A percentile compares a stretch with the other conserved stretches of the same genome.
Evolutionary conservation across 352 stramenopile species (phyloP).

Genomic region (Globisporangium paroecandrum): DNA sequence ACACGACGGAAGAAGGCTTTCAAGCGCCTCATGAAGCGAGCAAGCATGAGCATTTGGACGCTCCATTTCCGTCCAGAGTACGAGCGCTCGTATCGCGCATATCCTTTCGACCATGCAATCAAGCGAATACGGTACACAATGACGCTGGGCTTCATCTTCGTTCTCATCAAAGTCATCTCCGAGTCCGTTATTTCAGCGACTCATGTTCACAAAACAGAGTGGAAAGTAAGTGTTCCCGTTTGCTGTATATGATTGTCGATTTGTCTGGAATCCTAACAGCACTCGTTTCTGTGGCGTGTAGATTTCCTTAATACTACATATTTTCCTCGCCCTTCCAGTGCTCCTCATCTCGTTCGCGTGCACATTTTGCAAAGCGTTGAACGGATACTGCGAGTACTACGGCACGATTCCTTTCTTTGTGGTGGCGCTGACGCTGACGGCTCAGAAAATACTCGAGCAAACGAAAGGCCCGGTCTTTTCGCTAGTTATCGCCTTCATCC

Average conservation of each 20-base stretch:
- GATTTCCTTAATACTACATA: neutral
- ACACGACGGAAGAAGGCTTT: neutral
- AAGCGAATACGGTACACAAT: neutral
- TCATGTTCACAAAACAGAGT: neutral
- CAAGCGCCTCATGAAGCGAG: neutral
- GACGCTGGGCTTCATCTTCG: neutral
- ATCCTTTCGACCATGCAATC: neutral
- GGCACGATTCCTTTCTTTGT: neutral
- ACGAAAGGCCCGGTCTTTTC: neutral
- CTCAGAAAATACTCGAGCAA: neutral
- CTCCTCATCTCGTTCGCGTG: neutral
- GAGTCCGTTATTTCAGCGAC: neutral
- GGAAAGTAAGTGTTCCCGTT: neutral
- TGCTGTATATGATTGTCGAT: neutral
- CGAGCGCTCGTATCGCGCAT: neutral
- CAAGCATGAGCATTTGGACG: neutral
- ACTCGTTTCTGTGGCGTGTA: neutral
- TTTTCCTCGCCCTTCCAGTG: neutral
- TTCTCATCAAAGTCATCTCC: neutral
- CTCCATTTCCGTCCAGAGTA: neutral
- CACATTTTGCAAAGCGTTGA: neutral
- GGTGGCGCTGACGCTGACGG: neutral
- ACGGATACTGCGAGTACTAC: neutral
- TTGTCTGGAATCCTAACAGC: neutral
- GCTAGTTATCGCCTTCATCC: neutral